Evolutionary conservation across 2,329 filamentous ascomycete genomes (phyloP), one percentile per base, ranked within the genome.

Genomic region (Pseudogymnoascus pannorum): DNA sequence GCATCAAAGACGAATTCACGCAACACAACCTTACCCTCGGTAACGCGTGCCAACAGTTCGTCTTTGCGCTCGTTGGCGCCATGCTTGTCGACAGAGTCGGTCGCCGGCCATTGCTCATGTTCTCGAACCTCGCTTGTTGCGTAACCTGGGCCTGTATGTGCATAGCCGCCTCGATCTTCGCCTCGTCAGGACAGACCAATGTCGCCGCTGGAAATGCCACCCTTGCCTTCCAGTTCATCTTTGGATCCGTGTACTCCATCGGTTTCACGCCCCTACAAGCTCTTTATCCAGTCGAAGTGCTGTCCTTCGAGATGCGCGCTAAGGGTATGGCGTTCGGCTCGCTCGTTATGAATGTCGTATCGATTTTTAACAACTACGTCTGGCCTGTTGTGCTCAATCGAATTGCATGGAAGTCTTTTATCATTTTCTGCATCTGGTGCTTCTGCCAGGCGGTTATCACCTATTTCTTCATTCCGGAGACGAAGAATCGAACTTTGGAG

Each of bases 81-180:
- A 74, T 77, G 12, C 74, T 86, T 57, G 81, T 82, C 1, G 83
- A 86, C 40, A 76, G 77, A 1, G 62, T 85, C 5, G 82, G 84
- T n/a, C 81, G 84, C 36, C 80, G 84, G 2, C 80, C 81, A n/a
- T 73, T 82, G 33, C 74, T 83, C 42, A 69, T 84, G 58, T 78
- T 78, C 63, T 79, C 78, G 18, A 77, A 81, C 65, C 72, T 76
- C 1, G 75, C 75, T 26, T 77, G 79, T 60, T 78, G 77, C 60
- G 65, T 79, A 8, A 73, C 80, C 64, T 82, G 81, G 75, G 71
- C 81, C n/a, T 78, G 75, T 61, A 77, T 83, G 71, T 80, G 78
- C 8, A 73, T 79, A 12, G 77, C 76, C 4, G 75, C 76, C 3
- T 70, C 75, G 3, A 70, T 72, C n/a, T 73, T 76, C 60, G 67